Evolutionary conservation across 2,329 filamentous ascomycete species (phyloP).

Genomic region (Zymoseptoria passerinii): DNA sequence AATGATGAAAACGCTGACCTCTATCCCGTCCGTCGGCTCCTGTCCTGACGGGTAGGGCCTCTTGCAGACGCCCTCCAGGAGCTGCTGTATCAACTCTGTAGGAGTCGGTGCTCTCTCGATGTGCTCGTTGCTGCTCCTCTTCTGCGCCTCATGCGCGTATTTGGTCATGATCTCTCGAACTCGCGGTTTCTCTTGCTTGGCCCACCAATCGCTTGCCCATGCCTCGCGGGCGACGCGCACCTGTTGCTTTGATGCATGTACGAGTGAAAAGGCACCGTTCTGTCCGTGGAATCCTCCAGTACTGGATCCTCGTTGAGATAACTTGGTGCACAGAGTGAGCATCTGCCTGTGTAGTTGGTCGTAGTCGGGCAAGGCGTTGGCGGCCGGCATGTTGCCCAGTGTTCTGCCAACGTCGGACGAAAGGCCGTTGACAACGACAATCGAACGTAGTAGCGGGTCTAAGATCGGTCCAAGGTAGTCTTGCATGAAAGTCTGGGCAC

Average conservation of each 20-base stretch:
- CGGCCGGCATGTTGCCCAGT: slow-evolving; percentile 47
- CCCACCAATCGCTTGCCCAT: slow-evolving; percentile 56
- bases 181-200: slow-evolving; percentile 54
- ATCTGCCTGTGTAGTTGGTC: slow-evolving; percentile 28
- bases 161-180: slow-evolving; percentile 45
- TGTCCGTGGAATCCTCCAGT: slow-evolving; percentile 26
- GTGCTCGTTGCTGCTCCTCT: slow-evolving; percentile 29
- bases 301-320: slow-evolving; percentile 21
- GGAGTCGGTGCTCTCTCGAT: slow-evolving; percentile 32
- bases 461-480: slow-evolving; percentile 54
- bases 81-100: slow-evolving; percentile 49
- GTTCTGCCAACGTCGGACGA: slow-evolving; percentile 48
- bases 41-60: slow-evolving; percentile 40
- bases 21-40: slow-evolving; percentile 39
- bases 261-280: slow-evolving; percentile 32
- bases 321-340: slow-evolving; percentile 18
- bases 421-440: slow-evolving; percentile 51
- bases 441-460: slow-evolving; percentile 51
- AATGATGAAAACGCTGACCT: slow-evolving; percentile 43
- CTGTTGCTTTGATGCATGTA: slow-evolving; percentile 45
- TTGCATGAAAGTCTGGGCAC: slow-evolving; percentile 50
- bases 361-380: slow-evolving; percentile 48
- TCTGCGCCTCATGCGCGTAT: slow-evolving; percentile 38
- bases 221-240: slow-evolving; percentile 44
- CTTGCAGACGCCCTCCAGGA: slow-evolving; percentile 50